Base-by-base conservation (phyloP, 495 filamentous ascomycete species). In the Hapsidospora chrysogenum region DNA sequence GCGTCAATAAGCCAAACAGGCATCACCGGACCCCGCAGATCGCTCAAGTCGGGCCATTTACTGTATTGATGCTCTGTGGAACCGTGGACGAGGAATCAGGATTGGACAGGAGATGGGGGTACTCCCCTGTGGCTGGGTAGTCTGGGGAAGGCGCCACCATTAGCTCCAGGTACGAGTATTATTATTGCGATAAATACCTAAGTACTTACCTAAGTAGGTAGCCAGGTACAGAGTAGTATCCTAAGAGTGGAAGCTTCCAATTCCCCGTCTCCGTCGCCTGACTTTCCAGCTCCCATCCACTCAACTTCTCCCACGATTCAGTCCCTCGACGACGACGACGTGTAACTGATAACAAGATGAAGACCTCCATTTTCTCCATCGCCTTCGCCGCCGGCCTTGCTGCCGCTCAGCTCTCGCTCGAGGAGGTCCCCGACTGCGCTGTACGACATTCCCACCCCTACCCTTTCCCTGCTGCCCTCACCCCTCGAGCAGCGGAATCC, bases 361-460 rank as follows among this genome's bases (percentile, higher is more conserved):
- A 39, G 37, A 11, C 22, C 14, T 9, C 26, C 16, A 8, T 28
- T 18, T 9, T 33, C 20, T 17, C 26, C 6, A 15, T 39, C 29
- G 20, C 21, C 29, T 22, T 39, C 29, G 18, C 22, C 19, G 28
- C 29, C 15, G 29, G 19, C 21, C 15, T 39, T 17, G 37, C 37
- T 17, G 37, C 37, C 15, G 37, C 37, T 9, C 37, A 39, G 29
- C 31, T 6, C 6, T 11, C 4, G 4, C 18, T 32, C 11, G 26
- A 22, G 2, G 27, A 30, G 3, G 11, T 39, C 11, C 37, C 37
- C 8, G 11, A n/a, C 19, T 39, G 37, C 15, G 37, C 37, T 22
- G 37, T 39, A 33, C 32, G 37, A 9, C 16, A n/a, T 23, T 2
- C 29, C 11, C 28, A 17, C 9, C 9, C 16, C 11, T 8, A 31